Base-by-base conservation (phyloP, 495 filamentous ascomycete genomes). In the Talaromyces wortmannii region DNA sequence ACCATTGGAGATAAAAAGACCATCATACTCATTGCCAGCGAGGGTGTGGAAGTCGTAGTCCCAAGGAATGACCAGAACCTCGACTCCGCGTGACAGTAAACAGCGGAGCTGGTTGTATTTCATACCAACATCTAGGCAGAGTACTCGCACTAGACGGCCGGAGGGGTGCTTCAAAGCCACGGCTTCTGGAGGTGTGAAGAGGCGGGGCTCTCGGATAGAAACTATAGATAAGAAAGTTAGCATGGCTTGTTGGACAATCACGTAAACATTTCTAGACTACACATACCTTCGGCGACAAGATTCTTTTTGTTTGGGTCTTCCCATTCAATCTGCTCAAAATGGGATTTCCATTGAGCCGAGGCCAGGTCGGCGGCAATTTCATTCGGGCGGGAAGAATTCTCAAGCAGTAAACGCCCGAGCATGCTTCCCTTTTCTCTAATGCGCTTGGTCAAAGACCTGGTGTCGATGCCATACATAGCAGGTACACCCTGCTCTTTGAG, bases 51-150 rank as follows among this genome's bases (percentile, higher is more conserved):
- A 94, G 67, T 97, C 86, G 65, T 96, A 91, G 67, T 97, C 84
- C 91, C 91, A 97, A 10, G 94, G 94, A 33, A 95, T 91, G 46
- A 96, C 91, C 61, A 92, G 75, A 55, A 98, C 91, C 66, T 97
- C 94, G 18, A 97, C 85, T n/a, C 94, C 94, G 57, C 94, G 83
- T 53, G 80, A 83, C 43, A 98, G 78, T 50, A 98, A 82, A 74
- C 94, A 98, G 56, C 94, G 81, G 47, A 98, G 78, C 76, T 98
- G 94, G 73, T 97, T 98, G 74, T 87, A 95, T 71, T 98, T 98
- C 75, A 97, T 81, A 60, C 94, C 94, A 53, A 98, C 92, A 73
- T 98, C 94, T 55, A 98, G 78, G 65, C 90, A 95, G 31, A 98
- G 77, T 46, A 98, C 84, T 59, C 91, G 88, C 51, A 96, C 75